A percentile compares a stretch with the other conserved stretches of the same genome.
Evolutionary conservation across 148 eudicot species (phyloP).

Genomic region (Spergularia marina): DNA sequence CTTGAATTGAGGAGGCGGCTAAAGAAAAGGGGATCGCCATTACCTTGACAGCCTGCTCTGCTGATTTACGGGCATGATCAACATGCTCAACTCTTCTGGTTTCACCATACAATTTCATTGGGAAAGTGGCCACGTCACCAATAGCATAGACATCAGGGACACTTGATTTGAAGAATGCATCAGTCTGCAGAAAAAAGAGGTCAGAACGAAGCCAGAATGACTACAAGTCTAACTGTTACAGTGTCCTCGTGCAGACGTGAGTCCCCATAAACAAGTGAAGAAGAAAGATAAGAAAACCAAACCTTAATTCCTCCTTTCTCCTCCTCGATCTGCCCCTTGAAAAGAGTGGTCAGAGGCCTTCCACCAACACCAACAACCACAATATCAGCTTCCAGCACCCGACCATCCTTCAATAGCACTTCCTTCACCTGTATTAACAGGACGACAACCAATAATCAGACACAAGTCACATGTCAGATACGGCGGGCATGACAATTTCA

Average conservation of each 20-base stretch:
- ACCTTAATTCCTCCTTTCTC: slow-evolving; percentile 99
- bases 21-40: background rate
- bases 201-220: slow-evolving; percentile 11
- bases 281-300: slow-evolving; percentile 8
- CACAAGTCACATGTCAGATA: background rate
- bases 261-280: background rate
- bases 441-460: background rate
- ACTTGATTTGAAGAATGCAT: slow-evolving; percentile 83
- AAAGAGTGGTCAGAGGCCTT: slow-evolving; percentile 70
- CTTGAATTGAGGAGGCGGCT: background rate
- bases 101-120: slow-evolving; percentile 83
- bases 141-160: slow-evolving; percentile 87
- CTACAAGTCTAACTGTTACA: background rate
- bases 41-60: slow-evolving; percentile 99
- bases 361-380: slow-evolving; percentile 98
- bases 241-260: background rate
- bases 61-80: slow-evolving; percentile 96
- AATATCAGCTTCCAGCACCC: slow-evolving; percentile 86
- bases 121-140: slow-evolving; percentile 97
- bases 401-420: slow-evolving; percentile 89
- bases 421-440: slow-evolving; percentile 57
- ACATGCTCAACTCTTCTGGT: slow-evolving; percentile 94
- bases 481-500: background rate
- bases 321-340: slow-evolving; percentile 94
- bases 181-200: slow-evolving; percentile 58